phyloP scores from a whole-genome alignment of 257 asterid genomes.

The Solanum dulcamara region DNA sequence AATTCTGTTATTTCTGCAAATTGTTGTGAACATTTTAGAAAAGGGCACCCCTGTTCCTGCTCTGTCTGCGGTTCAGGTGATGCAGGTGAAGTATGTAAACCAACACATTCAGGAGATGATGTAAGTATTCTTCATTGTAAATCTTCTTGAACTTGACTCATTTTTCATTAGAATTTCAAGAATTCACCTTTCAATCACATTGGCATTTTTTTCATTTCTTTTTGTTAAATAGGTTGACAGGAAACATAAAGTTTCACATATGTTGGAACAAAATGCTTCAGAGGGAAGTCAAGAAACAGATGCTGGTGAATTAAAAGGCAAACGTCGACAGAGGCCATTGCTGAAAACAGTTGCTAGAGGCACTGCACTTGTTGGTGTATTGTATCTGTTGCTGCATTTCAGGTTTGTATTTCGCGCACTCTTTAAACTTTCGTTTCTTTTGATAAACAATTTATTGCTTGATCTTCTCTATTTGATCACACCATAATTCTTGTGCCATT shows the following conservation, averaged over 20 bases:
- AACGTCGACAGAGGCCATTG: slow-evolving; percentile 26
- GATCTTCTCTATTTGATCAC: background rate
- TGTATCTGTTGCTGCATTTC: slow-evolving; percentile 51
- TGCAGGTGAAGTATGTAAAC: background rate
- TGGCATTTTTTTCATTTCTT: background rate
- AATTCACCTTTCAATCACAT: background rate
- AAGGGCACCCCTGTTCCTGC: background rate
- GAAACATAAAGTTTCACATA: background rate
- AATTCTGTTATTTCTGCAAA: background rate
- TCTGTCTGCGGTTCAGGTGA: slow-evolving; percentile 1
- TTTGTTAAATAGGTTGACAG: slow-evolving; percentile 24
- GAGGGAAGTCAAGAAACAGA: slow-evolving; percentile 2
- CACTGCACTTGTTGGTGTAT: slow-evolving; percentile 61
- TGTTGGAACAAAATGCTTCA: slow-evolving; percentile 2
- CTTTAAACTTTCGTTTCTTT: background rate
- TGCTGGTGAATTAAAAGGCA: slow-evolving; percentile 9
- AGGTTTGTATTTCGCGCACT: slow-evolving; percentile 29
- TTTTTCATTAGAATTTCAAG: background rate
- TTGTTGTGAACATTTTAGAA: slow-evolving; percentile 8
- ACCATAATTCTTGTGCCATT: background rate
- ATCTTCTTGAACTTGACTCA: background rate
- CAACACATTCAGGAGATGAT: slow-evolving; percentile 6
- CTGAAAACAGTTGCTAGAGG: slow-evolving; percentile 57
- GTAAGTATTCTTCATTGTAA: background rate
- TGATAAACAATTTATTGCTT: background rate